Evolutionary conservation across 2,329 filamentous ascomycete species (phyloP).

Genomic region (Penicillium thymicola): DNA sequence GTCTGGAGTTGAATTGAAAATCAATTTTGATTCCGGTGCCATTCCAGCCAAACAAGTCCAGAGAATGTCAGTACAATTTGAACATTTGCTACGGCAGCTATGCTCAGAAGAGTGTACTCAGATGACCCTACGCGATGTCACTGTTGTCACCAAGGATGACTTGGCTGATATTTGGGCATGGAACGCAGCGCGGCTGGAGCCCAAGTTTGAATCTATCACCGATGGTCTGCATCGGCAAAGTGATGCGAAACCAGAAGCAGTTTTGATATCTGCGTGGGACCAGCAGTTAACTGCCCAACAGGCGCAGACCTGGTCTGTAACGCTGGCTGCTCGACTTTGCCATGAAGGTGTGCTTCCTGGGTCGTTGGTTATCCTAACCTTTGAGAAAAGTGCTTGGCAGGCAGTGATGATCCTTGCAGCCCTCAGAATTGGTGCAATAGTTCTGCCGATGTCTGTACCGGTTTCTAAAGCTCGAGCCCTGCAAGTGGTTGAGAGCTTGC

Average conservation of each 20-base stretch:
- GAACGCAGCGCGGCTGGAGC: background rate
- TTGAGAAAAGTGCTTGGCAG: background rate
- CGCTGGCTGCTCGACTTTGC: background rate
- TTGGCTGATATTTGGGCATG: background rate
- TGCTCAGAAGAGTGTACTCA: background rate
- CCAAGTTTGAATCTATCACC: background rate
- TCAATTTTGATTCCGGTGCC: background rate
- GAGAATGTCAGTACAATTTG: background rate
- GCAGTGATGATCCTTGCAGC: background rate
- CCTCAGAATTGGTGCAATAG: background rate
- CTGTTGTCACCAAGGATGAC: background rate
- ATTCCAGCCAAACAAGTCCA: background rate
- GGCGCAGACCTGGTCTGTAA: background rate
- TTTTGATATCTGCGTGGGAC: background rate
- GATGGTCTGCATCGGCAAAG: background rate
- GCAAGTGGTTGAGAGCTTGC: background rate
- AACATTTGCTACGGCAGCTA: background rate
- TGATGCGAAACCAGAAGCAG: background rate
- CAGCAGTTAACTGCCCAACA: background rate
- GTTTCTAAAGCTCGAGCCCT: background rate
- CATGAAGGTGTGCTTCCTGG: background rate
- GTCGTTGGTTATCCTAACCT: background rate
- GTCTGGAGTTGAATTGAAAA: background rate
- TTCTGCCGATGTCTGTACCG: background rate
- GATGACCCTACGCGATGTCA: background rate